These are phyloP conservation scores for Nannochloropsis gaditana DNA, from an alignment of 108 stramenopile genomes.

Conservation along the genomic window DNA sequence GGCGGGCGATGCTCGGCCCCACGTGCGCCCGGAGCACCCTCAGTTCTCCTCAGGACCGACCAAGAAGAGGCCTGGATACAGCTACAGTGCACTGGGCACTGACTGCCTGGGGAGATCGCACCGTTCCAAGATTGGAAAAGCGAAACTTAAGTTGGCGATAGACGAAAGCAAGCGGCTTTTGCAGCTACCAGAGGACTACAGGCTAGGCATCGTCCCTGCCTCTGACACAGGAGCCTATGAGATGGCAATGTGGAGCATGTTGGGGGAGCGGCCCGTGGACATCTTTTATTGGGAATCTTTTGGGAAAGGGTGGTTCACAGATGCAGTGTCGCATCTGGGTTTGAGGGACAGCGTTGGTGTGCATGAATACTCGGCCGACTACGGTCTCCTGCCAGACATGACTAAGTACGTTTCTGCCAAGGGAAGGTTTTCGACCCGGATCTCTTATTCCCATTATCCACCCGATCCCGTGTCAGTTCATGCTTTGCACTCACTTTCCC, in stretches of 20 bases:
- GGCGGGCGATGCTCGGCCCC: background rate
- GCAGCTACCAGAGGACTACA: slow-evolving; percentile 85
- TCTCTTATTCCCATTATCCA: too few relatives aligned
- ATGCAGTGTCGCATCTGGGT: slow-evolving; percentile 84
- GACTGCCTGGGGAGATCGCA: slow-evolving; percentile 86
- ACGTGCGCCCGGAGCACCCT: slow-evolving; percentile 44
- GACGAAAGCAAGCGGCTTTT: slow-evolving; percentile 87
- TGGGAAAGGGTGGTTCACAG: slow-evolving; percentile 93
- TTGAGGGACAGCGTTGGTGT: slow-evolving; percentile 71
- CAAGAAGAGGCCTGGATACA: slow-evolving; percentile 97
- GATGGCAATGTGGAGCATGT: slow-evolving; percentile 99
- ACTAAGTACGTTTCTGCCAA: slow-evolving; percentile 47
- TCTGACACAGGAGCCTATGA: slow-evolving; percentile 99
- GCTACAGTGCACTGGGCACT: slow-evolving; percentile 62
- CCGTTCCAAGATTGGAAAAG: slow-evolving; percentile 95
- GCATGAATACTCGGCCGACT: slow-evolving; percentile 83
- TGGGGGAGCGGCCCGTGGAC: slow-evolving; percentile 87
- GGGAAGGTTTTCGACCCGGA: too few relatives aligned
- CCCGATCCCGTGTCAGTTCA: too few relatives aligned
- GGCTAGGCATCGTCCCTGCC: slow-evolving; percentile 91
- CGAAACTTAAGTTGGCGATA: slow-evolving; percentile 83
- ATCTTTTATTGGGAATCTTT: slow-evolving; percentile 98
- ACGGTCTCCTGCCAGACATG: slow-evolving; percentile 90
- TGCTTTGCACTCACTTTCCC: too few relatives aligned
- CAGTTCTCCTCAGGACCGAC: slow-evolving; percentile 68